Evolutionary conservation across 768 basidiomycete species (phyloP).

Genomic region (Boletus rufocinnamomeus): DNA sequence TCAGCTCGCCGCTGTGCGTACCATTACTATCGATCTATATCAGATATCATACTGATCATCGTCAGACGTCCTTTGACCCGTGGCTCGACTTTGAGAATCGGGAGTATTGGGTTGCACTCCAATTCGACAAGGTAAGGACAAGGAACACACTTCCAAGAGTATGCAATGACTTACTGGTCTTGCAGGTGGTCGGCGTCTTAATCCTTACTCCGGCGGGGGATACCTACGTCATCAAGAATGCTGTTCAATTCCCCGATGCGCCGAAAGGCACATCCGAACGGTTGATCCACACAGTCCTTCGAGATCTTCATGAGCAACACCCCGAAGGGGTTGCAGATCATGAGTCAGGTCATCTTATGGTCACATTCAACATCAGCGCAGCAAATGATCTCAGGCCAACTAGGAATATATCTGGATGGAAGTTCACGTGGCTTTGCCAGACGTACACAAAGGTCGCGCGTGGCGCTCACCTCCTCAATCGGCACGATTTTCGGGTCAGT

Average conservation of each 20-base stretch:
- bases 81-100: constrained; percentile 59
- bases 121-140: constrained; percentile 22
- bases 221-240: constrained; percentile 58
- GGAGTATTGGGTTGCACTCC: constrained; percentile 55
- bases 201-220: constrained; percentile 51
- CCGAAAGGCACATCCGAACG: constrained; percentile 56
- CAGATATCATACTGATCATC: background rate
- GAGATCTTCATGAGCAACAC: constrained; percentile 40
- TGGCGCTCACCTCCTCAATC: constrained; percentile 41
- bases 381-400: constrained; percentile 41
- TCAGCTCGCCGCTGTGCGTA: constrained; percentile 53
- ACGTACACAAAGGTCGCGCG: constrained; percentile 44
- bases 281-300: constrained; percentile 50
- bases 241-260: constrained; percentile 52
- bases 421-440: constrained; percentile 44
- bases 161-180: background rate
- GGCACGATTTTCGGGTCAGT: constrained; percentile 49
- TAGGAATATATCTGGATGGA: constrained; percentile 50
- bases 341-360: constrained; percentile 25
- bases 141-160: no score
- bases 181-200: constrained; percentile 47
- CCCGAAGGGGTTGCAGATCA: background rate
- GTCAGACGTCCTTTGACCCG: constrained; percentile 48
- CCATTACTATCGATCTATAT: background rate
- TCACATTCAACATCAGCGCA: constrained; percentile 54